Percentiles rank a stretch among this genome's conserved stretches.
These are phyloP conservation scores for Saprolegnia parasitica DNA, from an alignment of 352 stramenopile genomes.

Conservation along the genomic window DNA sequence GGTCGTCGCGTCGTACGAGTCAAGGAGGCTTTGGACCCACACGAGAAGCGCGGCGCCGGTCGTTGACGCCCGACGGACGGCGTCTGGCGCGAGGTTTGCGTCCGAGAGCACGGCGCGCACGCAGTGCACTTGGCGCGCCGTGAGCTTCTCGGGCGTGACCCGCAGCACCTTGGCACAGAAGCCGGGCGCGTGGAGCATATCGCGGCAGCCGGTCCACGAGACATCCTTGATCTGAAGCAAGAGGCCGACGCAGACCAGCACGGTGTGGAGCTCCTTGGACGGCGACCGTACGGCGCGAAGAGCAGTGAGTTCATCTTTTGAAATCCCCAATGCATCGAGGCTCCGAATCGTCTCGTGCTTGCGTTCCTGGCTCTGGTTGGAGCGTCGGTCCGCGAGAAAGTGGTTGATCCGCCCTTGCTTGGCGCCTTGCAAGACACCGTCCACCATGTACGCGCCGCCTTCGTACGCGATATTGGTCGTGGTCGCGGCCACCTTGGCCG, in stretches of 20 bases:
- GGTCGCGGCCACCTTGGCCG: constrained; percentile 26
- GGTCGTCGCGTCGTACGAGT: not conserved
- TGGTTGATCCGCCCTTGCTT: constrained; percentile 67
- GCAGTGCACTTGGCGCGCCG: constrained; percentile 7
- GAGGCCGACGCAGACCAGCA: constrained; percentile 75
- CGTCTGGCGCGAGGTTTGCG: not conserved
- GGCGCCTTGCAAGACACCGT: constrained; percentile 42
- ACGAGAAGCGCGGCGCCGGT: constrained; percentile 8
- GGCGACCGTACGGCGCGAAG: constrained; percentile 58
- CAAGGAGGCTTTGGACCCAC: constrained; percentile 17
- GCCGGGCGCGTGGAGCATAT: constrained; percentile 8
- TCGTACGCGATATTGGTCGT: constrained; percentile 49
- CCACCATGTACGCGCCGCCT: constrained; percentile 46
- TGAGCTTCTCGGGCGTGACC: not conserved
- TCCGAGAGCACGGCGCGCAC: constrained; percentile 13
- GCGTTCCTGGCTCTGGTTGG: constrained; percentile 35
- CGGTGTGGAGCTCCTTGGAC: constrained; percentile 63
- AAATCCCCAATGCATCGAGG: constrained; percentile 59
- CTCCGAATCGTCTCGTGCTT: constrained; percentile 23
- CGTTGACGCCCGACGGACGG: not conserved
- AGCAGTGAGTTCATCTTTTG: constrained; percentile 59
- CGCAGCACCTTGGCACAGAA: constrained; percentile 19
- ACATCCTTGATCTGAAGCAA: constrained; percentile 39
- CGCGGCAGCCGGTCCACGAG: constrained; percentile 14
- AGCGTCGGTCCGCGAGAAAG: constrained; percentile 41